These are phyloP conservation scores for Apiospora hydei DNA, from an alignment of 2,329 filamentous ascomycete genomes.

Conservation along the genomic window DNA sequence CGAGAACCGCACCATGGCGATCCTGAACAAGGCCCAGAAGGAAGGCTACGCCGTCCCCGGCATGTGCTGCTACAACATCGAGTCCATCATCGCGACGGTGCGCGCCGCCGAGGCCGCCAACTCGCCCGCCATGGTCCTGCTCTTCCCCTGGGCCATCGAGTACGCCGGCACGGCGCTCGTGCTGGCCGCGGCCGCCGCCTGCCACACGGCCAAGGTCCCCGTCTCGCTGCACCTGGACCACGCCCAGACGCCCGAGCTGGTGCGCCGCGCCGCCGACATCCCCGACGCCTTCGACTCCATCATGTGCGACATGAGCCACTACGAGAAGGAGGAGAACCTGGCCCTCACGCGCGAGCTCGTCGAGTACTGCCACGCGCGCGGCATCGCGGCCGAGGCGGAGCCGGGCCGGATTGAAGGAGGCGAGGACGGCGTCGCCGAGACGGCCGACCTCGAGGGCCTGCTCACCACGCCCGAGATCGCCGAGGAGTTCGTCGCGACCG, in stretches of 20 bases:
- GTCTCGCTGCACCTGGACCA: conserved; percentile 72
- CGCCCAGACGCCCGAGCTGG: conserved; percentile 68
- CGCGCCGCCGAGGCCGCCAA: conserved; percentile 72
- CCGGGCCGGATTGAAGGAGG: conserved; percentile 71
- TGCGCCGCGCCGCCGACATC: conserved; percentile 66
- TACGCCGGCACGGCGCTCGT: conserved; percentile 67
- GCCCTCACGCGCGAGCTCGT: conserved; percentile 68
- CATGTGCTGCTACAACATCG: conserved; percentile 72
- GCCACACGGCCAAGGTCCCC: conserved; percentile 63
- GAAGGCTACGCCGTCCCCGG: conserved; percentile 66
- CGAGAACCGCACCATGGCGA: conserved; percentile 60
- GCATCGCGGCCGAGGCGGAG: conserved; percentile 75
- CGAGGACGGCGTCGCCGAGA: conserved; percentile 72
- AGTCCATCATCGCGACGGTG: conserved; percentile 73
- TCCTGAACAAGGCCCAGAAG: conserved; percentile 62
- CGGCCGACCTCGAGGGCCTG: conserved; percentile 49
- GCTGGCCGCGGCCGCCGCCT: conserved; percentile 62
- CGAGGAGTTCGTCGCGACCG: conserved; percentile 68
- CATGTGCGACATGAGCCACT: conserved; percentile 80
- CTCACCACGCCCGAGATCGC: conserved; percentile 71
- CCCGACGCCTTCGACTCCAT: conserved; percentile 70
- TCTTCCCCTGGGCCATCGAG: conserved; percentile 77
- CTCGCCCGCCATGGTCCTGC: conserved; percentile 73
- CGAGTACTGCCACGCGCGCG: conserved; percentile 67
- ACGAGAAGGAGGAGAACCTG: conserved; percentile 75